A percentile compares a stretch with the other conserved stretches of the same genome.
Evolutionary conservation across 2,329 filamentous ascomycete genomes (phyloP).

Genomic region (Myrmaecium sp.): DNA sequence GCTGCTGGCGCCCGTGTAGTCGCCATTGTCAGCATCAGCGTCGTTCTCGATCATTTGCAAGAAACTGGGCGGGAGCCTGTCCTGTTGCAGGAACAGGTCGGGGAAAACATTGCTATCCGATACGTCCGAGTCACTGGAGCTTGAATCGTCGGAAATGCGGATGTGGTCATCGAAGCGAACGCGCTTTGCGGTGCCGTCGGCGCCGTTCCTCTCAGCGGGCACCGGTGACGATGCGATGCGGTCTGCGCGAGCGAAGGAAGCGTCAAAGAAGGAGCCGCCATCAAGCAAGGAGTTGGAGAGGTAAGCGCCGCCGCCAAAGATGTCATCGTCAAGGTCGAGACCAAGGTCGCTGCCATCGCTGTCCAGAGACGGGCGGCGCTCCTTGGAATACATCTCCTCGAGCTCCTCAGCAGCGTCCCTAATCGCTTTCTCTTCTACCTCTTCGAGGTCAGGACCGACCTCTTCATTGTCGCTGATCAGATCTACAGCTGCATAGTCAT

Average conservation of each 20-base stretch:
- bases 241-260: conserved; percentile 22
- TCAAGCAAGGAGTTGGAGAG: conserved; percentile 11
- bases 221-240: conserved; percentile 24
- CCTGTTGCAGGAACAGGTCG: conserved; percentile 63
- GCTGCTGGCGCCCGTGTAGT: conserved; percentile 22
- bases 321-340: too few relatives aligned
- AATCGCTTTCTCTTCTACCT: conserved; percentile 63
- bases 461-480: conserved; percentile 66
- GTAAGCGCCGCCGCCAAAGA: too few relatives aligned
- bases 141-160: conserved; percentile 40
- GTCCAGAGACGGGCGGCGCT: too few relatives aligned
- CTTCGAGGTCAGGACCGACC: conserved; percentile 61
- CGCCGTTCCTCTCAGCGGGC: conserved; percentile 17
- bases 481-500: conserved; percentile 56
- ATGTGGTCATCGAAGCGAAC: conserved; percentile 57
- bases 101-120: conserved; percentile 54
- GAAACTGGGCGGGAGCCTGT: conserved; percentile 53
- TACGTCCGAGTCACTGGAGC: conserved; percentile 20
- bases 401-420: too few relatives aligned
- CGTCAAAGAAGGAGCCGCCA: conserved; percentile 16
- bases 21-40: conserved; percentile 33
- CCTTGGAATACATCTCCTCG: too few relatives aligned
- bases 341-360: conserved; percentile 17
- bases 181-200: conserved; percentile 34
- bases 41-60: conserved; percentile 54